Evolutionary conservation across 1,139 yeast species (phyloP).

Genomic region (Suhomyces coccinellae): DNA sequence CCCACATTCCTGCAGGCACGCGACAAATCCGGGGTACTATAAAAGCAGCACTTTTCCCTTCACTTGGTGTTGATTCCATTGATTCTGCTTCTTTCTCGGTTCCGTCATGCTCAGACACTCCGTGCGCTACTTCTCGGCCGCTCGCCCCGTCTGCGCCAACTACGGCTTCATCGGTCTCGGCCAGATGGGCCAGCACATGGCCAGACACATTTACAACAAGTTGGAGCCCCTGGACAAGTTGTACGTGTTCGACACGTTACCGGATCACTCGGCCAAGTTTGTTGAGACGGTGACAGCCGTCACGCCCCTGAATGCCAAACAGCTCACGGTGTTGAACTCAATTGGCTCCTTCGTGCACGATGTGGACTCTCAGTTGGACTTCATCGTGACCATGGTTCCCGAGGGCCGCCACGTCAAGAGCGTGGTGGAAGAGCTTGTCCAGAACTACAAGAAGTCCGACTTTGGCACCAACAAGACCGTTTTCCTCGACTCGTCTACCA

Average conservation of each 20-base stretch:
- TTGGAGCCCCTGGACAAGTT: constrained; percentile 42
- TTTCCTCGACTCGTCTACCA: constrained; percentile 55
- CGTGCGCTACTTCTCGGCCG: constrained; percentile 25
- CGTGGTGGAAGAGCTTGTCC: constrained; percentile 43
- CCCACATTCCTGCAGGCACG: background rate
- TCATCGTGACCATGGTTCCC: constrained; percentile 57
- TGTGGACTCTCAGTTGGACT: constrained; percentile 43
- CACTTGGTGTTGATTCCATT: background rate
- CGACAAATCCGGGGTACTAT: background rate
- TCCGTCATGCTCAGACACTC: constrained; percentile 14
- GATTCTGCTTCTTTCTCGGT: background rate
- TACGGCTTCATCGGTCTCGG: constrained; percentile 62
- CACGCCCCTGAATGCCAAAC: constrained; percentile 25
- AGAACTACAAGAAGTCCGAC: constrained; percentile 24
- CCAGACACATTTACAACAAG: constrained; percentile 49
- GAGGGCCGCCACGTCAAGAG: constrained; percentile 55
- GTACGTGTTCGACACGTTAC: constrained; percentile 46
- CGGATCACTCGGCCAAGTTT: constrained; percentile 31
- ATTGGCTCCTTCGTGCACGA: constrained; percentile 35
- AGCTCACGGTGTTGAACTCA: constrained; percentile 24
- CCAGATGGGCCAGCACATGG: constrained; percentile 64
- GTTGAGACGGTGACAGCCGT: constrained; percentile 25
- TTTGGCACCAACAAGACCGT: constrained; percentile 20
- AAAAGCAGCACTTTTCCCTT: background rate
- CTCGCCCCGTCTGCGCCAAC: constrained; percentile 23